Conservation (phyloP, 2,329 filamentous ascomycete genomes). For the Ceratocystis eucalypticola region DNA sequence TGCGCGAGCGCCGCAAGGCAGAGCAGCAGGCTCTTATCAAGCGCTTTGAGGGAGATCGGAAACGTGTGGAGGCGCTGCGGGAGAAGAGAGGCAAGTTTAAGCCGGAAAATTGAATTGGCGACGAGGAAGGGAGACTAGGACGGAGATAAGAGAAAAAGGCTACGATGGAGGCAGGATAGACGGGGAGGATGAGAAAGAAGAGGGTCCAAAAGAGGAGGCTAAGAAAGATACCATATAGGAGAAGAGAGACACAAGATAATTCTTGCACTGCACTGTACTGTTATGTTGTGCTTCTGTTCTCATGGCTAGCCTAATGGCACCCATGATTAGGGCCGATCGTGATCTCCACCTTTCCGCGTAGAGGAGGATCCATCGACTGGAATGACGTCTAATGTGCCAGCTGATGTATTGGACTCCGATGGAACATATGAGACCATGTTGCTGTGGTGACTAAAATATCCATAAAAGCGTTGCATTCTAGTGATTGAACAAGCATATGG, state of each 20-base stretch:
- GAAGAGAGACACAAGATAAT: background rate
- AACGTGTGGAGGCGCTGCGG: slow-evolving; percentile 58
- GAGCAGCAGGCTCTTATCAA: slow-evolving; percentile 53
- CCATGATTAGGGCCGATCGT: background rate
- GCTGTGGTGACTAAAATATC: background rate
- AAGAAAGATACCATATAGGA: background rate
- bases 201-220: background rate
- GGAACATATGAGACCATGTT: background rate
- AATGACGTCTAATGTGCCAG: background rate
- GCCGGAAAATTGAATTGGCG: slow-evolving; percentile 32
- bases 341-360: background rate
- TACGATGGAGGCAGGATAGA: slow-evolving; percentile 31
- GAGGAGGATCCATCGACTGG: background rate
- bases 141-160: background rate
- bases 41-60: slow-evolving; percentile 63
- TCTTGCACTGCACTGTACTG: background rate
- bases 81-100: slow-evolving; percentile 50
- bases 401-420: background rate
- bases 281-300: too few species aligned
- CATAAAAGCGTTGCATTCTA: background rate
- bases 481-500: background rate
- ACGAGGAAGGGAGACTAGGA: slow-evolving; percentile 22
- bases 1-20: slow-evolving; percentile 63
- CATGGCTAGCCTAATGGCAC: background rate
- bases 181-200: slow-evolving; percentile 22